Evolutionary conservation across 441 rosid species (phyloP).

Genomic region (Populus trichocarpa): DNA sequence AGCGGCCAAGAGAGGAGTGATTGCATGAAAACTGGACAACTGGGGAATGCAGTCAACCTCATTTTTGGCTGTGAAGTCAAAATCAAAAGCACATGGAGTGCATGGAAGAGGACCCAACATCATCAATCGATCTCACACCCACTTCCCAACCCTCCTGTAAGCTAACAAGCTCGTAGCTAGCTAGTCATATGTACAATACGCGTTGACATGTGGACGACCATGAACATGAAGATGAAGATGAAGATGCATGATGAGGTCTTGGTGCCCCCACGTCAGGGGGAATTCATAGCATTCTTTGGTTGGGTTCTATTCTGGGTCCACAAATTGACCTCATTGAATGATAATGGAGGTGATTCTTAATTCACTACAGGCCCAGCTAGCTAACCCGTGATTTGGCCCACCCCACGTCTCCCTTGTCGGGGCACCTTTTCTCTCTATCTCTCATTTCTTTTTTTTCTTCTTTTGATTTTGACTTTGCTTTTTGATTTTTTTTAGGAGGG

Average conservation of each 20-base stretch:
- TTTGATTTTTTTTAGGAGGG: neutral
- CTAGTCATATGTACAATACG: neutral
- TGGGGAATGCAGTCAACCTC: neutral
- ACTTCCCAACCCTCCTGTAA: neutral
- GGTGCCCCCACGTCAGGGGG: conserved; percentile 31
- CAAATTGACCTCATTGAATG: conserved; percentile 10
- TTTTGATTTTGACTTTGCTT: neutral
- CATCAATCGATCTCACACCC: neutral
- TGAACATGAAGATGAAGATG: neutral
- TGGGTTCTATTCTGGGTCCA: conserved; percentile 32
- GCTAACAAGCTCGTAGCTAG: too few relatives aligned
- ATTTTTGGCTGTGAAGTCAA: conserved; percentile 11
- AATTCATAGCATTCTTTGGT: conserved; percentile 1
- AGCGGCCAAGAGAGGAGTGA: neutral
- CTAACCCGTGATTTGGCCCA: conserved; percentile 23
- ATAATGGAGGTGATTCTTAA: conserved; percentile 16
- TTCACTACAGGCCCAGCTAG: conserved; percentile 18
- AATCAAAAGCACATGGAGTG: conserved; percentile 31
- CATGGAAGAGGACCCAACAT: conserved; percentile 12
- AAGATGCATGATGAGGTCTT: conserved; percentile 17
- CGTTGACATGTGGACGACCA: conserved; percentile 13
- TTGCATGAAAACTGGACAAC: conserved; percentile 4
- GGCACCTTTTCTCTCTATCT: neutral
- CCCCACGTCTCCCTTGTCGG: conserved; percentile 23
- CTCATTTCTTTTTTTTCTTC: neutral